Base-by-base conservation (phyloP, 2,329 filamentous ascomycete genomes). In the Aspergillus bombycis region DNA sequence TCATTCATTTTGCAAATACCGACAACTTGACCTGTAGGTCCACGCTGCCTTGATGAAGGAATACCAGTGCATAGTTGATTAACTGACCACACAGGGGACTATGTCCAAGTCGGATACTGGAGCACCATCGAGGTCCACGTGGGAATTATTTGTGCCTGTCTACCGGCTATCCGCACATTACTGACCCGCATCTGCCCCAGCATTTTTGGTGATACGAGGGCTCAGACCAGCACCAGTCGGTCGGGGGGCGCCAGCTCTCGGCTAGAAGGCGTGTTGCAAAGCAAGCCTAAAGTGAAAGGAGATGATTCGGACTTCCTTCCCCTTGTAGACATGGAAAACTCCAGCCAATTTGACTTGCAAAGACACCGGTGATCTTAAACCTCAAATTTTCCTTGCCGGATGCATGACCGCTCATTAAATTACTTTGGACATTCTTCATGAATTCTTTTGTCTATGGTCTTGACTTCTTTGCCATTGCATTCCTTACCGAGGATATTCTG, bases 1-100 rank as follows among this genome's bases (percentile, higher is more conserved):
- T 83, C 21, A 75, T 83, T 54, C 65, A 71, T 50, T 82, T 83
- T 64, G 78, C 77, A 11, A 74, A 70, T 41, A 81, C 80, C 3
- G 52, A 66, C 1, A 82, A 83, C 65, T 67, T 79, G 2, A 79
- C 77, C 4, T 79, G 75, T 77, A 43, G 68, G 67, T 65, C 30
- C 38, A 16, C 26, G 21, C 16, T 32, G 19, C 0, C n/a, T 4
- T 26, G 21, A 14, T 14, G 14, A 16, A 21, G 8, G n/a, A 36
- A 23, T 36, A 7, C 19, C 16, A 7, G 32, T n/a, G 12, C 11
- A 30, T 30, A n/a, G 48, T 19, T n/a, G 19, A 53, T 28, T 26
- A 48, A 28, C 21, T 21, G 45, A 23, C 21, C 11, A 30, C 16
- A 26, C 41, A 76, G 74, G 72, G 72, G 74, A 75, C 36, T 75